A percentile compares a stretch with the other conserved stretches of the same genome.
These are phyloP conservation scores for Fusarium sp. DNA, from an alignment of 2,329 filamentous ascomycete species.

Conservation along the genomic window DNA sequence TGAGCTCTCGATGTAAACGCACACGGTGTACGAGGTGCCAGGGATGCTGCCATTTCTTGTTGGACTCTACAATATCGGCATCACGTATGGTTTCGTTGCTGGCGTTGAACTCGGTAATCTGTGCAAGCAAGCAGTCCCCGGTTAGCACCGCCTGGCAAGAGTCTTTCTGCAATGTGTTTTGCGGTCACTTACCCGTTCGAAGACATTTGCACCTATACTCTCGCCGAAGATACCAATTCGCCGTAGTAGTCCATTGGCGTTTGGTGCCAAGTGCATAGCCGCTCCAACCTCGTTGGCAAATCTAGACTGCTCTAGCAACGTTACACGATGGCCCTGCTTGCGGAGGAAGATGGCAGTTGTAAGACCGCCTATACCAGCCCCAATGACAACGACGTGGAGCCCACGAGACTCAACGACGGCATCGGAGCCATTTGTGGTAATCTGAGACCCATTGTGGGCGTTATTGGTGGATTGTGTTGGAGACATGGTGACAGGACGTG, in stretches of 20 bases:
- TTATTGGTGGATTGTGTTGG: too few relatives aligned
- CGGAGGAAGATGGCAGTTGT: conserved; percentile 64
- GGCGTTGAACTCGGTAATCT: conserved; percentile 56
- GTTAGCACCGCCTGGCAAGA: too few relatives aligned
- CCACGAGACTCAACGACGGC: not conserved
- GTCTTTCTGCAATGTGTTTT: not conserved
- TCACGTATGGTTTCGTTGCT: conserved; percentile 55
- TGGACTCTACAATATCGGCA: conserved; percentile 53
- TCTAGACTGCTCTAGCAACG: conserved; percentile 44
- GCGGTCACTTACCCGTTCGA: not conserved
- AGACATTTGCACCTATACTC: conserved; percentile 56
- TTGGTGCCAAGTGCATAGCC: conserved; percentile 73
- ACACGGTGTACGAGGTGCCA: conserved; percentile 68
- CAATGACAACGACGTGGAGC: conserved; percentile 29
- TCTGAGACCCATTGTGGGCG: not conserved
- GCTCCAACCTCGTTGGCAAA: conserved; percentile 72
- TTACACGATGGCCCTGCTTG: conserved; percentile 62
- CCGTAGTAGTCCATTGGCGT: conserved; percentile 70
- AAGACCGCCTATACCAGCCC: conserved; percentile 63
- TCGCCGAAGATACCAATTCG: conserved; percentile 58
- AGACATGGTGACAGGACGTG: too few relatives aligned
- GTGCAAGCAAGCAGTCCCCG: conserved; percentile 35
- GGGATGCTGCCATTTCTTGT: conserved; percentile 62
- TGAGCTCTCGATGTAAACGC: conserved; percentile 65
- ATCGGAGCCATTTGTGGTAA: not conserved